phyloP scores from a whole-genome alignment of 371 early-diverging fungal genomes.

The Mucor velutinosus region DNA sequence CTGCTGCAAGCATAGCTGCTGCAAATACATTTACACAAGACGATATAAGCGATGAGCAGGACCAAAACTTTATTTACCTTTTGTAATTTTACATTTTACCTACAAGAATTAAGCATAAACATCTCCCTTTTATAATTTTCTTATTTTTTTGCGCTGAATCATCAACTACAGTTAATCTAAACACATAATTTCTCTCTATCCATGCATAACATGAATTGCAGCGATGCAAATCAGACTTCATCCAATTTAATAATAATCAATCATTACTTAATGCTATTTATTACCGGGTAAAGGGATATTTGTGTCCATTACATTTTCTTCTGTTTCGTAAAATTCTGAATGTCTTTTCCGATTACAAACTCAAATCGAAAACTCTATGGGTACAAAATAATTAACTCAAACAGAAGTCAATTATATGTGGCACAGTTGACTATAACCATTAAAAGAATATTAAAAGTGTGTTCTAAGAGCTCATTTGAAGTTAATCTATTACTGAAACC shows the following conservation, averaged over 20 bases:
- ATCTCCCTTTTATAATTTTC: not conserved
- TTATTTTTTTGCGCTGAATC: no score
- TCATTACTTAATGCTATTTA: not conserved
- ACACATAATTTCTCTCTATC: not conserved
- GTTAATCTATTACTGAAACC: no score
- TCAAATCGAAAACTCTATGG: no score
- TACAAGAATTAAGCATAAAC: not conserved
- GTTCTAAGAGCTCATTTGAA: no score
- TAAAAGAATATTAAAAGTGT: no score
- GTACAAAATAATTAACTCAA: no score
- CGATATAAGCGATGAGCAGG: conserved; percentile 45
- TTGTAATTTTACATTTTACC: conserved; percentile 16
- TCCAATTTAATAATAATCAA: not conserved
- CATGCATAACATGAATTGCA: not conserved
- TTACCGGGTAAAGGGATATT: not conserved
- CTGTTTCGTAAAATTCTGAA: not conserved
- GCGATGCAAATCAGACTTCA: not conserved
- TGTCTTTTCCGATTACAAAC: not conserved
- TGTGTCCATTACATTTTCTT: not conserved
- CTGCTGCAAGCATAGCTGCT: conserved; percentile 11
- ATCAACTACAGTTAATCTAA: no score
- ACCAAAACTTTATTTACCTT: conserved; percentile 40
- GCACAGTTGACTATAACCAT: no score
- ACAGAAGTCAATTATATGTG: no score
- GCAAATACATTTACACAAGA: conserved; percentile 24